Conservation (phyloP, 257 asterid genomes). For the Lantana camara region DNA sequence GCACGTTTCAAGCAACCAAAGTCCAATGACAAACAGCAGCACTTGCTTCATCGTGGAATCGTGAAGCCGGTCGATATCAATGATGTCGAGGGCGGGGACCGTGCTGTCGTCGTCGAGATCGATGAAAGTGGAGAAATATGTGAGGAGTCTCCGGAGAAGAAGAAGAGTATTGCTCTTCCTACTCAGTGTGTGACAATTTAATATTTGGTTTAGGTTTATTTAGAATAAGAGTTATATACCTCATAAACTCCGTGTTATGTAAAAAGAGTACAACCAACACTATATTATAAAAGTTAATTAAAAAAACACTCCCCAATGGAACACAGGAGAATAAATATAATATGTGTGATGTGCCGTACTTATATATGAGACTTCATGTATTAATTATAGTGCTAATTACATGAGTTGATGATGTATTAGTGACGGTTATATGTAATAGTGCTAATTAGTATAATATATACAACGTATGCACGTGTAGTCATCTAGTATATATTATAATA, state of each 20-base stretch:
- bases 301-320: no score
- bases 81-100: slow-evolving; percentile 1
- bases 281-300: no score
- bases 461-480: neutral
- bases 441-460: neutral
- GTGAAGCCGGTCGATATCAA: slow-evolving; percentile 50
- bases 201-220: neutral
- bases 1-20: slow-evolving; percentile 43
- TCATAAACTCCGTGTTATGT: no score
- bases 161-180: neutral
- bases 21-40: slow-evolving; percentile 29
- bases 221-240: no score
- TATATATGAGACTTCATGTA: slow-evolving; percentile 31
- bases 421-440: slow-evolving; percentile 29
- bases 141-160: slow-evolving; percentile 26
- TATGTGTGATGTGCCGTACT: slow-evolving; percentile 17
- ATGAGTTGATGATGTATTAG: slow-evolving; percentile 42
- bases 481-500: neutral
- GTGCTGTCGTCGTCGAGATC: slow-evolving; percentile 36
- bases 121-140: slow-evolving; percentile 18
- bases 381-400: neutral
- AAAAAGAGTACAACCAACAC: no score
- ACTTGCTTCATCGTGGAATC: slow-evolving; percentile 51
- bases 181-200: neutral
- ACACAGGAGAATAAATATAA: neutral